Conservation (phyloP, 2,329 filamentous ascomycete genomes). For the Hypocreales sp. region DNA sequence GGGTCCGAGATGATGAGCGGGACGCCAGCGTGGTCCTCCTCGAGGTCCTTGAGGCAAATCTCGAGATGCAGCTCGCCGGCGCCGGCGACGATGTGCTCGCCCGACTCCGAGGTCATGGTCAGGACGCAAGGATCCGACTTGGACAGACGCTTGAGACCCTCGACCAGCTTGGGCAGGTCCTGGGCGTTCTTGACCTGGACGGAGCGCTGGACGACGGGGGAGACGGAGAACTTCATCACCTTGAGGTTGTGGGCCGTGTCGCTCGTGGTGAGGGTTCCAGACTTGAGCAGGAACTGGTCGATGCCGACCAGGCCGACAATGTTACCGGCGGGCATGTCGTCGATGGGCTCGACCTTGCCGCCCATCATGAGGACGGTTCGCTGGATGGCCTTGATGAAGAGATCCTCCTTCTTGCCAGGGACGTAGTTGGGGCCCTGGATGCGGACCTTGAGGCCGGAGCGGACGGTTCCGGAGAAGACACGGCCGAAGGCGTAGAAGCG, state of each 20-base stretch:
- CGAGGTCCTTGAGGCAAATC: conserved; percentile 99
- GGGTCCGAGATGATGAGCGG: conserved; percentile 96
- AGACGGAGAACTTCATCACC: conserved; percentile 99
- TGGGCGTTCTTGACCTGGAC: conserved; percentile 99
- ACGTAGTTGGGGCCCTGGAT: conserved; percentile 99
- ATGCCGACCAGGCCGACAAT: conserved; percentile 99
- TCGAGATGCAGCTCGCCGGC: conserved; percentile 98
- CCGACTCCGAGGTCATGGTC: conserved; percentile 75
- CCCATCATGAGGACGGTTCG: conserved; percentile 99
- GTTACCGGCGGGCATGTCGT: conserved; percentile 98
- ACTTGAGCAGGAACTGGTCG: conserved; percentile 99
- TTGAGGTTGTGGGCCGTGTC: conserved; percentile 99
- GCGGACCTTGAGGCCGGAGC: conserved; percentile 96
- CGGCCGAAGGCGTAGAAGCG: conserved; percentile 99
- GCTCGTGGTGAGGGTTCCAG: conserved; percentile 93
- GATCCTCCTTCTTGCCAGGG: conserved; percentile 95
- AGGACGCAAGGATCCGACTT: conserved; percentile 99
- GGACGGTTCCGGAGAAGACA: conserved; percentile 98
- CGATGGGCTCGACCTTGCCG: conserved; percentile 95
- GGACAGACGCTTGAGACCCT: conserved; percentile 99
- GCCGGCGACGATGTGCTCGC: conserved; percentile 98
- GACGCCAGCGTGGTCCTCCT: conserved; percentile 98
- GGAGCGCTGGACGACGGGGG: conserved; percentile 93
- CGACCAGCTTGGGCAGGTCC: conserved; percentile 98
- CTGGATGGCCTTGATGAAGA: conserved; percentile 99